A percentile compares a stretch with the other conserved stretches of the same genome.
Conservation (phyloP, 768 basidiomycete species). For the Suillus placidus region DNA sequence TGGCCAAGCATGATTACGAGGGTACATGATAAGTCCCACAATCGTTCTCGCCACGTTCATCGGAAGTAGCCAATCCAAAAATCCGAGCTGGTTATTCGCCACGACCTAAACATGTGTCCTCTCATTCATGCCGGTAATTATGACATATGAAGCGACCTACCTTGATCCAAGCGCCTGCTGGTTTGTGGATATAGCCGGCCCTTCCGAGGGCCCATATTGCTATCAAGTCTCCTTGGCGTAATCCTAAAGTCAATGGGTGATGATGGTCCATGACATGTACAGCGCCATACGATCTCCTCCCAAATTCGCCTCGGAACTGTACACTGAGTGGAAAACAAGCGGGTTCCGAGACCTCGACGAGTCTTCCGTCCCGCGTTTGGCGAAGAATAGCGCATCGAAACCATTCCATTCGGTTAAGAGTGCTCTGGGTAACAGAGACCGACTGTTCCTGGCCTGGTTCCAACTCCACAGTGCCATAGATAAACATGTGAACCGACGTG, state of each 20-base stretch:
- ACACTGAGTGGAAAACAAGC: neutral
- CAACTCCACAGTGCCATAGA: constrained; percentile 3
- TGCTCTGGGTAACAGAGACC: neutral
- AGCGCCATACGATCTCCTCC: neutral
- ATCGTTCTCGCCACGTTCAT: neutral
- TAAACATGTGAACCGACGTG: neutral
- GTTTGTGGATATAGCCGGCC: constrained; percentile 1
- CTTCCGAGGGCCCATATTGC: constrained; percentile 6
- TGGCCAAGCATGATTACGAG: neutral
- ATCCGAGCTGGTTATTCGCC: neutral
- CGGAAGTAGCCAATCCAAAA: neutral
- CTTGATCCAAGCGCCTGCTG: constrained; percentile 4
- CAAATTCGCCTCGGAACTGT: neutral
- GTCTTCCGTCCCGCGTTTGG: neutral
- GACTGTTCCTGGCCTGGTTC: neutral
- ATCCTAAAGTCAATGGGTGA: neutral
- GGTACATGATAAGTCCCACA: neutral
- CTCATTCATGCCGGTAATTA: neutral
- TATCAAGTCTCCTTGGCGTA: constrained; percentile 2
- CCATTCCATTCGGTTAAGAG: constrained; percentile 6
- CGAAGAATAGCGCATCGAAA: constrained; percentile 4
- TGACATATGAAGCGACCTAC: neutral
- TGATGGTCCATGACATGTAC: neutral
- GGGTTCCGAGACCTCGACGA: neutral
- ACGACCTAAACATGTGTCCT: neutral